These are phyloP conservation scores for Tetrahymena elliotti DNA, from an alignment of 73 alveolate genomes.

Conservation along the genomic window DNA sequence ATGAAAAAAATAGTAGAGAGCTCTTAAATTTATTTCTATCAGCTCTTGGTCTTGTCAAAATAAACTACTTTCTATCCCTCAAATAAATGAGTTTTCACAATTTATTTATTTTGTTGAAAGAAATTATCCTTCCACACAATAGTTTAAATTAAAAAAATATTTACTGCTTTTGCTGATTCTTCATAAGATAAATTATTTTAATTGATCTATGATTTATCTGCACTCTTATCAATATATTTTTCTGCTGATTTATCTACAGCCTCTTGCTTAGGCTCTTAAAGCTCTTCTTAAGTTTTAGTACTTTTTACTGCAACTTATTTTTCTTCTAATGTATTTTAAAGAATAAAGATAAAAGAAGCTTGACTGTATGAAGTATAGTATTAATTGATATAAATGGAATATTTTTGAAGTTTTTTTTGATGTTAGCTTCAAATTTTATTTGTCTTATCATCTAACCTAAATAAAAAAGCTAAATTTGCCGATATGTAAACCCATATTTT, in stretches of 20 bases:
- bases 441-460: background rate
- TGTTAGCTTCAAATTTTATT: background rate
- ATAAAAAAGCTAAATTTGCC: background rate
- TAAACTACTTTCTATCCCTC: too few relatives aligned
- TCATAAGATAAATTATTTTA: background rate
- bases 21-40: too few relatives aligned
- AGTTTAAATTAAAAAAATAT: background rate
- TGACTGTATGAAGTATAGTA: too few relatives aligned
- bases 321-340: background rate
- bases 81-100: background rate
- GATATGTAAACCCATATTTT: background rate
- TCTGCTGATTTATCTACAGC: background rate
- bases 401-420: too few relatives aligned
- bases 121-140: background rate
- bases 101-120: background rate
- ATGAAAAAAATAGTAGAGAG: too few relatives aligned
- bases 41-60: too few relatives aligned
- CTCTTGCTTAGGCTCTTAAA: background rate
- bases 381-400: background rate
- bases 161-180: background rate
- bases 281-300: background rate
- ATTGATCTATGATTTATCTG: background rate
- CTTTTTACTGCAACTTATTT: background rate
- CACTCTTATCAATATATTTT: background rate
- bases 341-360: background rate